These are phyloP conservation scores for Euphorbia pulcherrima DNA, from an alignment of 345 rosid genomes.

Conservation along the genomic window DNA sequence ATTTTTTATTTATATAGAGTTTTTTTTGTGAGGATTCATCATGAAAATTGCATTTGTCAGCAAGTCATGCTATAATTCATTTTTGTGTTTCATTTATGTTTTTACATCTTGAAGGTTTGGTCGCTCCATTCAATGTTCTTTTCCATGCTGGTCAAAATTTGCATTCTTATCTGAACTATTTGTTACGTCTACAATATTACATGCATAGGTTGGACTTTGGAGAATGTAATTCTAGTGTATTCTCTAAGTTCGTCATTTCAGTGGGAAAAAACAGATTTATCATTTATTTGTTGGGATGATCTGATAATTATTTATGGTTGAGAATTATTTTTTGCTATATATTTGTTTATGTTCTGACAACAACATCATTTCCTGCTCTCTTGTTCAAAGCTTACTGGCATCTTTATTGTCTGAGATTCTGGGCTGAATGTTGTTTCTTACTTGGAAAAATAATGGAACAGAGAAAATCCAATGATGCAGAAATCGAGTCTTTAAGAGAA, in stretches of 20 bases:
- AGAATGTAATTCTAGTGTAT: not conserved
- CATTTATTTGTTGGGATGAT: not conserved
- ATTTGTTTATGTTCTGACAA: not conserved
- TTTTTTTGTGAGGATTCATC: not conserved
- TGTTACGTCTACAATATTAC: not conserved
- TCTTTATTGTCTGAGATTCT: not conserved
- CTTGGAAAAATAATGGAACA: slow-evolving; percentile 36
- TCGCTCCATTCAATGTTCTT: not conserved
- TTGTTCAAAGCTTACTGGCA: slow-evolving; percentile 6
- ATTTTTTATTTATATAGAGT: not conserved
- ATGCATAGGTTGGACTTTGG: not conserved
- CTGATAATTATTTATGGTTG: not conserved
- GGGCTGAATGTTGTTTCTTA: not conserved
- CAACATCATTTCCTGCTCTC: not conserved
- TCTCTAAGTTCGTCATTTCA: not conserved
- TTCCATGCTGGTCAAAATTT: not conserved
- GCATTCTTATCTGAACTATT: not conserved
- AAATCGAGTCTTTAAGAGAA: slow-evolving; percentile 91
- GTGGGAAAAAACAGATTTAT: not conserved
- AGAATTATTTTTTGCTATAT: not conserved
- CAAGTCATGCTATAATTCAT: not conserved
- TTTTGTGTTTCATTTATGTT: not conserved
- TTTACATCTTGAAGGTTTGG: not conserved
- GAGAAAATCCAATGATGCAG: slow-evolving; percentile 88
- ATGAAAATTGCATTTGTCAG: not conserved